Conservation (phyloP, 2,329 filamentous ascomycete species). For the Microdochium paspali region DNA sequence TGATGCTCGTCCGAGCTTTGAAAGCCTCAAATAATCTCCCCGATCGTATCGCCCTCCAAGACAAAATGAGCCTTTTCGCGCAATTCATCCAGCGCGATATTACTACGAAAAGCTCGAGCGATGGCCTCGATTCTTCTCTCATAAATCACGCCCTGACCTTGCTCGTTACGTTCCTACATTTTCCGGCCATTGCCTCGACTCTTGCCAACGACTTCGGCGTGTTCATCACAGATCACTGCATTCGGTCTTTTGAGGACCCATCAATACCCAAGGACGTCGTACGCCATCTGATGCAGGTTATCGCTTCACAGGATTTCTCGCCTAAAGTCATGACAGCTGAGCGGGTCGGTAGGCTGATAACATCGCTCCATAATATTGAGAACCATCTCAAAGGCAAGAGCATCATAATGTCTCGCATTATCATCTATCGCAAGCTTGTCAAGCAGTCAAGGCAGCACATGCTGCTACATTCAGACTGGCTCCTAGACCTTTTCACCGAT, state of each 20-base stretch:
- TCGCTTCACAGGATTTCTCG: conserved; percentile 73
- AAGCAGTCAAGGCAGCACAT: conserved; percentile 64
- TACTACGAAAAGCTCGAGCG: conserved; percentile 45
- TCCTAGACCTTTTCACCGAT: conserved; percentile 71
- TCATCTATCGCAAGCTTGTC: conserved; percentile 70
- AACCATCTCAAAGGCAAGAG: conserved; percentile 70
- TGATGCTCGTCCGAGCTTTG: conserved; percentile 64
- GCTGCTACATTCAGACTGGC: conserved; percentile 65
- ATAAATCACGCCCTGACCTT: conserved; percentile 71
- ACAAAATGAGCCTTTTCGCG: conserved; percentile 67
- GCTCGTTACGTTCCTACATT: conserved; percentile 67
- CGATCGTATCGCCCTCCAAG: conserved; percentile 59
- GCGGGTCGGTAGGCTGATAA: conserved; percentile 61
- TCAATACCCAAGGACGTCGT: conserved; percentile 66
- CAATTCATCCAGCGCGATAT: conserved; percentile 83
- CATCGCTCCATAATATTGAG: conserved; percentile 62
- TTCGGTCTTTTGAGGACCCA: conserved; percentile 61
- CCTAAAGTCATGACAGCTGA: conserved; percentile 63
- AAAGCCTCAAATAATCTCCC: conserved; percentile 77
- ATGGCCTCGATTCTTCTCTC: conserved; percentile 56
- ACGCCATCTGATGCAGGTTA: conserved; percentile 69
- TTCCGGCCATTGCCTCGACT: conserved; percentile 57
- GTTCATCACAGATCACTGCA: conserved; percentile 74
- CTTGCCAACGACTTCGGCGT: conserved; percentile 70
- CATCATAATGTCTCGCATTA: conserved; percentile 65